Percentiles rank a stretch among this genome's conserved stretches.
phyloP scores from a whole-genome alignment of 345 rosid genomes.

The Noccaea bulbosa region DNA sequence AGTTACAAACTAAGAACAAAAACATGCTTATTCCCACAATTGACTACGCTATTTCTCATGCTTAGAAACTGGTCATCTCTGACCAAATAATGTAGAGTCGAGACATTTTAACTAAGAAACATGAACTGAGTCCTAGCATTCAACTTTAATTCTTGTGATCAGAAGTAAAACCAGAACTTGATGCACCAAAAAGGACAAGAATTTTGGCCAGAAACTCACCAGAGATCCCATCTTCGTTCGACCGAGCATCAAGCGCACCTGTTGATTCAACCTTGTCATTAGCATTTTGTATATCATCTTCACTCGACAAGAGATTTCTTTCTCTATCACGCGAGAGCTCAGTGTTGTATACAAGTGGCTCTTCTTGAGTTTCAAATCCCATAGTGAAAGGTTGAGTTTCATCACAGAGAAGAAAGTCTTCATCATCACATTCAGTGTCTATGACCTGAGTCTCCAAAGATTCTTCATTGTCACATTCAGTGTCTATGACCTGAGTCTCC shows the following conservation, averaged over 20 bases:
- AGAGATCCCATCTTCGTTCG: constrained; percentile 36
- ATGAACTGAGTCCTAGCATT: constrained; percentile 20
- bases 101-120: constrained; percentile 33
- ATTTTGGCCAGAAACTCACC: constrained; percentile 46
- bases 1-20: neutral
- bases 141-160: neutral
- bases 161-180: neutral
- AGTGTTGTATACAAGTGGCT: constrained; percentile 22
- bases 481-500: constrained; percentile 49
- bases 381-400: constrained; percentile 50
- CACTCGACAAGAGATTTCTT: constrained; percentile 30
- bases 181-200: constrained; percentile 15
- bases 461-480: constrained; percentile 40
- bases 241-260: constrained; percentile 32
- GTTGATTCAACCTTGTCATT: constrained; percentile 29
- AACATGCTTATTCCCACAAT: neutral
- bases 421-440: constrained; percentile 36
- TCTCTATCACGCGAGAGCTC: constrained; percentile 40
- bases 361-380: constrained; percentile 42
- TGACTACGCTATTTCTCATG: constrained; percentile 28
- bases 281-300: constrained; percentile 32
- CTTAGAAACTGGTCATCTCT: constrained; percentile 27
- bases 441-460: constrained; percentile 47
- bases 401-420: constrained; percentile 41
- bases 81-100: constrained; percentile 26